Base-by-base conservation (phyloP, 2,329 filamentous ascomycete species). In the Rutstroemia sp. region DNA sequence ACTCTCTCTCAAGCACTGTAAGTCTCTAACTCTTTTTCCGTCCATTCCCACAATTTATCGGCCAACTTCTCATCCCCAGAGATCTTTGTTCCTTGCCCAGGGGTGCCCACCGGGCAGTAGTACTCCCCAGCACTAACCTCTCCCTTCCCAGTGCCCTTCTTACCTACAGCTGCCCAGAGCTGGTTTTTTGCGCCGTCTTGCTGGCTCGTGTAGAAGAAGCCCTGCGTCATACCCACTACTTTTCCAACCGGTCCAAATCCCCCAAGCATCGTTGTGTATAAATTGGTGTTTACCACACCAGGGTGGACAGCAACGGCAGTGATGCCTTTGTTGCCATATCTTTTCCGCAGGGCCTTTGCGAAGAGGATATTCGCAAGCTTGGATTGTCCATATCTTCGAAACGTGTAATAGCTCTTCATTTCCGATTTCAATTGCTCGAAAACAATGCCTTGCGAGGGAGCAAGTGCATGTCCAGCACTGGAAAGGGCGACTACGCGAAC, bases 311-410 rank as follows among this genome's bases (percentile, higher is more conserved):
- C 60, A 4, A 74, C 67, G 5, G 64, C 61, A 1, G 65, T 71
- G 30, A 77, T 67, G 6, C 57, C 57, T 27, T 44, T 48, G 21
- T 62, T 50, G 0, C 73, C 70, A 53, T 75, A 72, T 6, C 67
- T 68, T 41, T 64, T 61, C 2, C 73, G 70, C 4, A 80, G 58
- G 45, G 74, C 70, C 9, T 66, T 65, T 2, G 72, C 68, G 62
- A 73, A 76, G 4, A 77, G 65, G 7, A 78, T 63, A 57, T 78
- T 75, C 0, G 78, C 76, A 4, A 79, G 65, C 62, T 80, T 80
- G 56, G 70, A 72, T 60, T 77, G 74, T 0, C 73, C 76, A 60
- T 76, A 76, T 12, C 70, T 66, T 8, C 48, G 41, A 14, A 41
- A 2, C 37, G 50, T 57, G 5, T 19, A 8, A 19, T 50, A 44